Conservation (phyloP, 106 monocot species). For the Gastrodia elata region DNA sequence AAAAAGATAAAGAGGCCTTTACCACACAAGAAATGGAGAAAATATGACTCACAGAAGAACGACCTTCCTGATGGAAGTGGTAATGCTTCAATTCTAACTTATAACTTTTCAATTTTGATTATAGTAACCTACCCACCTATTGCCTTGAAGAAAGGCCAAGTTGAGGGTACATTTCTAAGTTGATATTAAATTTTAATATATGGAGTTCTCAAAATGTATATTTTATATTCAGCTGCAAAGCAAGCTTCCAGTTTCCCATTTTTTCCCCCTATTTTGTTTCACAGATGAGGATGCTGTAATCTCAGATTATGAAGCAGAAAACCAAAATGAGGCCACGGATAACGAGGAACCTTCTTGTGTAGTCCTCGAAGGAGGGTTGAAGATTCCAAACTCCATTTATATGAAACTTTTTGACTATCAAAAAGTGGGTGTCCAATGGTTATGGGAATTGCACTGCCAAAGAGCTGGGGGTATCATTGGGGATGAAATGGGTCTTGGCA, state of each 20-base stretch:
- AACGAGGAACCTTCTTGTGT: constrained; percentile 23
- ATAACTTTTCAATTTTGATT: neutral
- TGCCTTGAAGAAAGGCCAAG: neutral
- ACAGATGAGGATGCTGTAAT: constrained; percentile 28
- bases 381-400: constrained; percentile 56
- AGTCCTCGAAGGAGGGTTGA: constrained; percentile 84
- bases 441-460: constrained; percentile 98
- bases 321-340: constrained; percentile 18
- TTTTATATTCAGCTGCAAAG: neutral
- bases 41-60: constrained; percentile 10
- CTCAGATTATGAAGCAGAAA: constrained; percentile 37
- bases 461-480: constrained; percentile 95
- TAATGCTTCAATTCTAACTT: constrained; percentile 24
- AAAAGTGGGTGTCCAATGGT: constrained; percentile 93
- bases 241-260: too few relatives aligned
- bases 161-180: neutral
- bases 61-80: constrained; percentile 22
- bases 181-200: neutral
- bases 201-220: neutral
- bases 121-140: neutral
- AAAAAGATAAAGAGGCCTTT: constrained; percentile 55
- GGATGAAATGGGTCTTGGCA: constrained; percentile 98
- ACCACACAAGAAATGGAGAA: constrained; percentile 79
- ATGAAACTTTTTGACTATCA: constrained; percentile 90
- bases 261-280: constrained; percentile 9